Evolutionary conservation across 1,284 basidiomycete genomes (phyloP).

Genomic region (Apiotrichum gracile): DNA sequence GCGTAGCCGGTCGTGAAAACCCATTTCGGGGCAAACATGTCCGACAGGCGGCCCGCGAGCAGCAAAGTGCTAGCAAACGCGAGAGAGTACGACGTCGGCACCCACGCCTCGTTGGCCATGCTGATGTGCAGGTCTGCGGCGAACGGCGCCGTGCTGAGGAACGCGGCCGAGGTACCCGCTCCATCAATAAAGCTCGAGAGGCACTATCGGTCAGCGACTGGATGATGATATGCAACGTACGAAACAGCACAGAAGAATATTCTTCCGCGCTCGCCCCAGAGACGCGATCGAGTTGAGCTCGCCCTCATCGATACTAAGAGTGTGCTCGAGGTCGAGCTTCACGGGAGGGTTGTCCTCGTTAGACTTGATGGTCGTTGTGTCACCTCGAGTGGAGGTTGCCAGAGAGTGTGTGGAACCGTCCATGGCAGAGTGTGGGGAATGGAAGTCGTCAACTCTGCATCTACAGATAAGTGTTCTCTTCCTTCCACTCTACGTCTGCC

Average conservation of each 20-base stretch:
- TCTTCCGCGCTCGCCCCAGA: conserved; percentile 24
- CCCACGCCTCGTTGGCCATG: conserved; percentile 34
- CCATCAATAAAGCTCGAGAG: conserved; percentile 36
- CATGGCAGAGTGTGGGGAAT: no score
- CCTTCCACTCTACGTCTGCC: no score
- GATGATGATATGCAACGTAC: conserved; percentile 4
- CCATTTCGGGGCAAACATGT: conserved; percentile 37
- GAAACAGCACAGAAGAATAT: conserved; percentile 32
- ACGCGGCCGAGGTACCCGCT: conserved; percentile 35
- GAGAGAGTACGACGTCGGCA: conserved; percentile 29
- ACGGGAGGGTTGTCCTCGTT: background rate
- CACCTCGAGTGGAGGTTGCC: no score
- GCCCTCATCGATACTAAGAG: background rate
- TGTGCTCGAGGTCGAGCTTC: background rate
- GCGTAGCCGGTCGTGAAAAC: conserved; percentile 39
- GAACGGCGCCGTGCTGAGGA: conserved; percentile 41
- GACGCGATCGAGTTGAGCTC: conserved; percentile 19
- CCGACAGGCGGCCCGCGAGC: conserved; percentile 37
- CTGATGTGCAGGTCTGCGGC: conserved; percentile 29
- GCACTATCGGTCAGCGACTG: background rate
- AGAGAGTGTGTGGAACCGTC: no score
- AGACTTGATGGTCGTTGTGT: no score
- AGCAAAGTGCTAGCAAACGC: conserved; percentile 35
- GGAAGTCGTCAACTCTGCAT: no score
- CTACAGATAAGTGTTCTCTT: no score